A percentile compares a stretch with the other conserved stretches of the same genome.
Conservation (phyloP, 2,329 filamentous ascomycete species). For the Trichophyton rubrum region DNA sequence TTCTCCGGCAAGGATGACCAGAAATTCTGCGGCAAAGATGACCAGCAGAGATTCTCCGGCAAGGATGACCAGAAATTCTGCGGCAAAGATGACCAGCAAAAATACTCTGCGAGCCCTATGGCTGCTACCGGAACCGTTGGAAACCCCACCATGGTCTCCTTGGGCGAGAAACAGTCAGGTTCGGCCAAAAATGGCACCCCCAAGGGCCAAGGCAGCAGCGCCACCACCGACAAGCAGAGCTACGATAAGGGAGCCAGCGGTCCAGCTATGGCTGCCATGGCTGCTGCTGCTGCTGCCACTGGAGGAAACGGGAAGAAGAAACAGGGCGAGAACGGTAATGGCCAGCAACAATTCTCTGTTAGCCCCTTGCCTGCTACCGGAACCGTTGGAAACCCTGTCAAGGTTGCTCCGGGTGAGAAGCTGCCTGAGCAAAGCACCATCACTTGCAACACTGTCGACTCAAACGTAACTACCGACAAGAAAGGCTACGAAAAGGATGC, state of each 20-base stretch:
- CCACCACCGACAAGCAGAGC: slow-evolving; percentile 56
- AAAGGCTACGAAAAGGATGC: slow-evolving; percentile 74
- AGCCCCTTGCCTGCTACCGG: slow-evolving; percentile 20
- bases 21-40: not conserved
- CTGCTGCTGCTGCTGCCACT: slow-evolving; percentile 14
- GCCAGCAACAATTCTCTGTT: too few relatives aligned
- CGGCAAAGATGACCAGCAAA: too few relatives aligned
- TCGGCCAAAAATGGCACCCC: slow-evolving; percentile 16
- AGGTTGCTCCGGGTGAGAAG: slow-evolving; percentile 65
- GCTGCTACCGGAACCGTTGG: slow-evolving; percentile 47
- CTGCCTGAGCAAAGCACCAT: slow-evolving; percentile 49
- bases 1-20: slow-evolving; percentile 12
- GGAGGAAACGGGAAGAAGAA: too few relatives aligned
- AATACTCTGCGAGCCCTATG: slow-evolving; percentile 42
- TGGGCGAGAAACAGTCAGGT: slow-evolving; percentile 70
- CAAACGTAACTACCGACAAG: slow-evolving; percentile 55
- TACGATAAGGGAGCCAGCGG: slow-evolving; percentile 61
- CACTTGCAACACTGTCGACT: slow-evolving; percentile 57
- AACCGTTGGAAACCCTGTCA: slow-evolving; percentile 59
- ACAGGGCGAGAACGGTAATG: too few relatives aligned
- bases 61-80: slow-evolving; percentile 15
- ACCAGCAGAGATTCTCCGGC: slow-evolving; percentile 11
- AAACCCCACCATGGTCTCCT: slow-evolving; percentile 67
- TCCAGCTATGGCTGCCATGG: slow-evolving; percentile 17
- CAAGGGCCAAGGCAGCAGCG: slow-evolving; percentile 28